phyloP scores from a whole-genome alignment of 495 filamentous ascomycete species.

The Xylaria scruposa region DNA sequence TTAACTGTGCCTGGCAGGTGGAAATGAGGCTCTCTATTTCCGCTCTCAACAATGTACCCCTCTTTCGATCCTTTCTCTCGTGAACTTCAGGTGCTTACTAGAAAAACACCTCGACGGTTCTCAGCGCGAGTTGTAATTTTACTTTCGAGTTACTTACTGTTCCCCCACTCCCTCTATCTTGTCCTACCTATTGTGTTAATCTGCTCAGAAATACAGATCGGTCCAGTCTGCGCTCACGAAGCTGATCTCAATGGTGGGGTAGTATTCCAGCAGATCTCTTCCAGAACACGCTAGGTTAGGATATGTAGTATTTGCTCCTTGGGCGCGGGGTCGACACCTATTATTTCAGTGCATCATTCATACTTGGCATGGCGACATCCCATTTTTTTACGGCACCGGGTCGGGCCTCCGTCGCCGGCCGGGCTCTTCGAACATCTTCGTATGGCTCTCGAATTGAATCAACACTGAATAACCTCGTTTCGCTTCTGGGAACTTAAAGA shows the following conservation, averaged over 20 bases:
- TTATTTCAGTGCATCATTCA: slow-evolving; percentile 13
- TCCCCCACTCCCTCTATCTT: not conserved
- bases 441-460: not conserved
- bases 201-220: not conserved
- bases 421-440: not conserved
- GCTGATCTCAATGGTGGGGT: slow-evolving; percentile 3
- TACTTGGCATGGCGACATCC: slow-evolving; percentile 19
- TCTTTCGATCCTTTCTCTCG: not conserved
- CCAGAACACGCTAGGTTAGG: slow-evolving; percentile 7
- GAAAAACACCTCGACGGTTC: not conserved
- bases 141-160: not conserved
- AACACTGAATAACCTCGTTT: not conserved
- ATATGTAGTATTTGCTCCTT: not conserved
- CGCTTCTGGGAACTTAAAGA: not conserved
- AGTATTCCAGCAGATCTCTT: slow-evolving; percentile 7
- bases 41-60: not conserved
- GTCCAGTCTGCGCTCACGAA: not conserved
- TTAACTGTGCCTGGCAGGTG: slow-evolving; percentile 10
- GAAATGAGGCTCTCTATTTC: not conserved
- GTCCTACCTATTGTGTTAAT: not conserved
- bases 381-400: not conserved
- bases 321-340: slow-evolving; percentile 18
- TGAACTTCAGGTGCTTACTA: not conserved
- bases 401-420: not conserved
- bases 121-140: not conserved